A percentile compares a stretch with the other conserved stretches of the same genome.
Evolutionary conservation across 805 yeast genomes (phyloP).

Genomic region (Schwanniomyces pseudopolymorphus): DNA sequence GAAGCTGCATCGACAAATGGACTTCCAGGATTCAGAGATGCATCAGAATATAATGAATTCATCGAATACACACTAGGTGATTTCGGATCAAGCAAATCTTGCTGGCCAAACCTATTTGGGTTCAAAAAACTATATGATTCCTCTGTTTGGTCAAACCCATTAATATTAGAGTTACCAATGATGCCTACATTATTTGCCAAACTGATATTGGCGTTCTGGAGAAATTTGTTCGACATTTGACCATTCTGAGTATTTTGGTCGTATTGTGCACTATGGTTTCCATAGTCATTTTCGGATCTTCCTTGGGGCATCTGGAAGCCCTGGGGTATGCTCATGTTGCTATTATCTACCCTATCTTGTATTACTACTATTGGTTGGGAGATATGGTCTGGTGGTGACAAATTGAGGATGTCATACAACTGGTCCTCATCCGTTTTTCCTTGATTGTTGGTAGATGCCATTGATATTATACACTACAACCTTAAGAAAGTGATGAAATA

Average conservation of each 20-base stretch:
- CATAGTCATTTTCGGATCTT: neutral
- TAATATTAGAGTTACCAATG: neutral
- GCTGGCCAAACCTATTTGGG: constrained; percentile 11
- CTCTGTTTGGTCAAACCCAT: neutral
- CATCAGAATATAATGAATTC: constrained; percentile 34
- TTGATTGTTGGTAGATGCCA: constrained; percentile 8
- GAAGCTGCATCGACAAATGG: constrained; percentile 39
- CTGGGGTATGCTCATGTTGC: neutral
- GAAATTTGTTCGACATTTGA: constrained; percentile 1
- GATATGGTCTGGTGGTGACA: constrained; percentile 23
- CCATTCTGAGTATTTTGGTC: neutral
- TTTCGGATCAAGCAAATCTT: constrained; percentile 16
- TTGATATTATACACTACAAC: constrained; percentile 1
- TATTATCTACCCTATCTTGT: neutral
- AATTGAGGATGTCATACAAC: constrained; percentile 28
- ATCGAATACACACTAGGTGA: constrained; percentile 18
- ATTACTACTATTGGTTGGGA: neutral
- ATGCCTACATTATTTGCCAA: constrained; percentile 5
- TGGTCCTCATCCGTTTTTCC: constrained; percentile 23
- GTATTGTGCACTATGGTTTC: neutral
- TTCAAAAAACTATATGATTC: constrained; percentile 13
- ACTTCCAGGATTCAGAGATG: constrained; percentile 34
- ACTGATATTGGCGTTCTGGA: constrained; percentile 10
- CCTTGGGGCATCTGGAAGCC: neutral
- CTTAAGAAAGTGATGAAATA: neutral